Evolutionary conservation across 805 yeast species (phyloP).

Genomic region (Candida endomychidarum): DNA sequence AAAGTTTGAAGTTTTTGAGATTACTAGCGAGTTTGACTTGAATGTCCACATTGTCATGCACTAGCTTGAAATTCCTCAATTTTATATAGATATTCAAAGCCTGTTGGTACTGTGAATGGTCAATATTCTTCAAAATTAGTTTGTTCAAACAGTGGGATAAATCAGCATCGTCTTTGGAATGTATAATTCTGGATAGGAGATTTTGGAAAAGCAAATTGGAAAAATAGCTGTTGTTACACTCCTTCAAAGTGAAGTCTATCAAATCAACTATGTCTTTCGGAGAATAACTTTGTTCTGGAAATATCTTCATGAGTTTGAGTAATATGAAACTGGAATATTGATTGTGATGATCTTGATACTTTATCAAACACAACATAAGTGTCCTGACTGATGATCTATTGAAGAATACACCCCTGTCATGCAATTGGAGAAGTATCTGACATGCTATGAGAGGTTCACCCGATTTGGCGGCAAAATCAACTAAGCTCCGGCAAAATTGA

Average conservation of each 20-base stretch:
- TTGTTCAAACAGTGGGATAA: not conserved
- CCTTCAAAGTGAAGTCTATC: not conserved
- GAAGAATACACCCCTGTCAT: constrained; percentile 4
- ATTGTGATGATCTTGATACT: constrained; percentile 11
- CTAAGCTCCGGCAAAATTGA: constrained; percentile 7
- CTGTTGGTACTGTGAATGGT: not conserved
- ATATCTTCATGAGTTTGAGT: constrained; percentile 11
- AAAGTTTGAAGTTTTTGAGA: not conserved
- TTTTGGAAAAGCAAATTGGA: constrained; percentile 9
- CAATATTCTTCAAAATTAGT: constrained; percentile 2
- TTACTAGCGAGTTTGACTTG: not conserved
- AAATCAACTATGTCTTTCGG: constrained; percentile 7
- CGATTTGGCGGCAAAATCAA: constrained; percentile 17
- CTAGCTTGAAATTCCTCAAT: not conserved
- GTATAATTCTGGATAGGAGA: not conserved
- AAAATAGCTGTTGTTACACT: constrained; percentile 5
- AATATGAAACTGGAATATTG: constrained; percentile 16
- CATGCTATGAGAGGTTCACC: constrained; percentile 27
- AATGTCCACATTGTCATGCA: not conserved
- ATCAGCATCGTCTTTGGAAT: not conserved
- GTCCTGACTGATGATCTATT: not conserved
- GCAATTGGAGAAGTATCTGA: constrained; percentile 17
- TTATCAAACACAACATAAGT: constrained; percentile 13
- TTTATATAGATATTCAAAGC: not conserved
- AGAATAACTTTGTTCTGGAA: constrained; percentile 1